These are phyloP conservation scores for Eucalyptus sp. DNA, from an alignment of 345 rosid genomes.

Conservation along the genomic window DNA sequence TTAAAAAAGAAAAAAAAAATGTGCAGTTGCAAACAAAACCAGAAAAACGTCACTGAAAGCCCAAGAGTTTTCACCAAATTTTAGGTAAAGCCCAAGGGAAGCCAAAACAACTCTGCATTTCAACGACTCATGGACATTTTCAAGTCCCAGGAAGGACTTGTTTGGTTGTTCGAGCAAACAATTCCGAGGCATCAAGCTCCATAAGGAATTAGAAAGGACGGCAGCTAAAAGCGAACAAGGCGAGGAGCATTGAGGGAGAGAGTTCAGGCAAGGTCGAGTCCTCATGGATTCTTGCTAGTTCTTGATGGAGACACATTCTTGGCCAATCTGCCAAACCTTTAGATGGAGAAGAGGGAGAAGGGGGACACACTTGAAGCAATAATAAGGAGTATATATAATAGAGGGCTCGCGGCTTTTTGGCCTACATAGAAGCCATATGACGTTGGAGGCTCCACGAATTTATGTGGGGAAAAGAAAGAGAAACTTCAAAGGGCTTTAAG, in stretches of 20 bases:
- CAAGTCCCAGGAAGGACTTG: neutral
- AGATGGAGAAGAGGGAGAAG: neutral
- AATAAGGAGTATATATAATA: neutral
- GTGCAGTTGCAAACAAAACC: neutral
- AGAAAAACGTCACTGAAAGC: neutral
- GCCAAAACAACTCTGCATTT: neutral
- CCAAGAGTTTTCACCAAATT: neutral
- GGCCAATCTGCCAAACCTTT: neutral
- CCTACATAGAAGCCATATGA: neutral
- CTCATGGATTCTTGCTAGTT: neutral
- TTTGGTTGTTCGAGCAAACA: neutral
- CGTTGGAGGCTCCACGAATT: neutral
- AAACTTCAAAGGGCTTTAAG: neutral
- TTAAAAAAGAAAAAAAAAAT: neutral
- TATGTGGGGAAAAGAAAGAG: neutral
- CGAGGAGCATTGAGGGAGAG: constrained; percentile 18
- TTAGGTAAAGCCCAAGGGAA: neutral
- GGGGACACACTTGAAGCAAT: neutral
- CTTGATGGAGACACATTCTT: neutral
- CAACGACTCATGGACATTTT: neutral
- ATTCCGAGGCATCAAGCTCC: neutral
- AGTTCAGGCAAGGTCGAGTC: constrained; percentile 14
- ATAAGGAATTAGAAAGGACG: neutral
- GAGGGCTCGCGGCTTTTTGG: neutral
- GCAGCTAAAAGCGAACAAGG: neutral